Evolutionary conservation across 2,329 filamentous ascomycete genomes (phyloP).

Genomic region (Albophoma yamanashiensis): DNA sequence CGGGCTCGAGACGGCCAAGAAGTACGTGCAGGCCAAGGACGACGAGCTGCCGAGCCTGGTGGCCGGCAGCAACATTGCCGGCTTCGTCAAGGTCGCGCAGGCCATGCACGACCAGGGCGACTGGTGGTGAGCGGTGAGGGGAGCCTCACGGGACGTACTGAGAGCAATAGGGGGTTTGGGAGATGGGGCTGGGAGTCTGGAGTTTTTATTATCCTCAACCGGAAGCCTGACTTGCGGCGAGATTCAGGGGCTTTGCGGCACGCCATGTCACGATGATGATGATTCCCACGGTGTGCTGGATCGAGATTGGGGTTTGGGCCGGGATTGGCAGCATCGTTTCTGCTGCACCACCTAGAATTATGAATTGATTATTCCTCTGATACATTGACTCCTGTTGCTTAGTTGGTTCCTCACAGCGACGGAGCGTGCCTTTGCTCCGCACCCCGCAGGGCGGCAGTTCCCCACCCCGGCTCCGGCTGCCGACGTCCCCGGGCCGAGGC

Average conservation of each 20-base stretch:
- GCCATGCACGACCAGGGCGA: constrained; percentile 97
- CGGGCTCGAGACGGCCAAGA: constrained; percentile 78
- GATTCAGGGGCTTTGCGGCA: background rate
- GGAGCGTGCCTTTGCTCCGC: background rate
- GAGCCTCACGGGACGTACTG: background rate
- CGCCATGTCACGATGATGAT: background rate
- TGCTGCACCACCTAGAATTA: background rate
- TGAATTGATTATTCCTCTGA: background rate
- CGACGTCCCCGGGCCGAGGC: background rate
- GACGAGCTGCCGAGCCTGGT: constrained; percentile 84
- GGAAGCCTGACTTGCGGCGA: background rate
- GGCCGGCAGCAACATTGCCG: constrained; percentile 92
- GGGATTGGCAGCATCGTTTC: background rate
- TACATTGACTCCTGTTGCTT: no score
- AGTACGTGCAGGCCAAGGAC: constrained; percentile 70
- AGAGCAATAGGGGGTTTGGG: background rate
- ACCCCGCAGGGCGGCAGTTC: background rate
- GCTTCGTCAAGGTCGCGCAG: constrained; percentile 89
- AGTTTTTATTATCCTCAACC: background rate
- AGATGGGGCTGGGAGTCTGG: background rate
- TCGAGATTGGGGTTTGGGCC: background rate
- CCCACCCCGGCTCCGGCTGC: background rate
- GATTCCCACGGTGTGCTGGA: background rate
- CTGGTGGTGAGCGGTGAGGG: constrained; percentile 50
- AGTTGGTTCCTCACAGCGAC: background rate